Evolutionary conservation across 2,329 filamentous ascomycete species (phyloP).

Genomic region (Aspergillus pseudoterreus): DNA sequence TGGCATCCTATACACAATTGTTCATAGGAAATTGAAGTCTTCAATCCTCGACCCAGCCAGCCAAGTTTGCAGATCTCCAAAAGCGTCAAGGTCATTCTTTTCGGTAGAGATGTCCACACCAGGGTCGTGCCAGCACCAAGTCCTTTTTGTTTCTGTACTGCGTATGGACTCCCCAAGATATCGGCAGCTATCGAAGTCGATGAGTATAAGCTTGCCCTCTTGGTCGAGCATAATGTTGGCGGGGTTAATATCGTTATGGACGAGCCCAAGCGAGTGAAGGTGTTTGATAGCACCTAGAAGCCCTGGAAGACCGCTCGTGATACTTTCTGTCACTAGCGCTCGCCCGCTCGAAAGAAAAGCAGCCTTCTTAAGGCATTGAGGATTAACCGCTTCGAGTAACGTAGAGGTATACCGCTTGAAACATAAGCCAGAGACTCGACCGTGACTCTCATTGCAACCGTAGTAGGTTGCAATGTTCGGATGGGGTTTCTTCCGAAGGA

Average conservation of each 20-base stretch:
- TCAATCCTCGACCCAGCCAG: too few species aligned
- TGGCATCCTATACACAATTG: too few species aligned
- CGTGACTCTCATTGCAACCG: conserved; percentile 11
- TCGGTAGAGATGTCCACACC: too few species aligned
- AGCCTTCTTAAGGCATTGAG: conserved; percentile 12
- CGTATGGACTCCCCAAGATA: conserved; percentile 16
- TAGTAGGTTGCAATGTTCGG: conserved; percentile 26
- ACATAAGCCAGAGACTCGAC: conserved; percentile 22
- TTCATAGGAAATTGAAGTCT: too few species aligned
- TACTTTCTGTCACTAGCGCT: conserved; percentile 12
- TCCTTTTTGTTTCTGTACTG: too few species aligned
- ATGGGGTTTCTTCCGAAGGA: conserved; percentile 22
- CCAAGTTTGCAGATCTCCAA: too few species aligned
- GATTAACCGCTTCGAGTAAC: conserved; percentile 21
- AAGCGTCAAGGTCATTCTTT: too few species aligned
- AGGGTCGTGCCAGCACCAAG: too few species aligned
- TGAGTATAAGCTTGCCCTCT: conserved; percentile 20
- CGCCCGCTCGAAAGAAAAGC: conserved; percentile 17
- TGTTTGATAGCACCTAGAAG: conserved; percentile 25
- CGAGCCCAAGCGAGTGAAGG: conserved; percentile 25
- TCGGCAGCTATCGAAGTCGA: conserved; percentile 30
- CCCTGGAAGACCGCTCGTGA: conserved; percentile 12
- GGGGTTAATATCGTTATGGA: conserved; percentile 30
- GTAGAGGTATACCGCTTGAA: conserved; percentile 22
- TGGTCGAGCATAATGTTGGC: conserved; percentile 29